Evolutionary conservation across 768 basidiomycete species (phyloP).

Genomic region (Russula vinacea): DNA sequence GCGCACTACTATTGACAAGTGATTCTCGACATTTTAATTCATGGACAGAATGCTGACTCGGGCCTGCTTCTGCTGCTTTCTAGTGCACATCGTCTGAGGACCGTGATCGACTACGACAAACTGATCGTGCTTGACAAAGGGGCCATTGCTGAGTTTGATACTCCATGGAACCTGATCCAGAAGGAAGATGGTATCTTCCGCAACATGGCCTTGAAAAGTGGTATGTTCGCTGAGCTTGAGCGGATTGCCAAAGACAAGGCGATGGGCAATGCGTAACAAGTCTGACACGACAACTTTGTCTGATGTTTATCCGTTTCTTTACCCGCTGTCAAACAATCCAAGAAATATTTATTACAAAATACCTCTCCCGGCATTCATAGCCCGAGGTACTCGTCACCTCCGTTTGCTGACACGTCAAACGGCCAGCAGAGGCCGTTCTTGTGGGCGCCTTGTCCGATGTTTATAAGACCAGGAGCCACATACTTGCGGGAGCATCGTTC

Average conservation of each 20-base stretch:
- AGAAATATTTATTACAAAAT: background rate
- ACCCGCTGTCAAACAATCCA: background rate
- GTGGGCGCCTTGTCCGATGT: background rate
- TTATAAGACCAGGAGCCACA: background rate
- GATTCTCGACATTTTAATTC: constrained; percentile 35
- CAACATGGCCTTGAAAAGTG: constrained; percentile 58
- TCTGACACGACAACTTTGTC: background rate
- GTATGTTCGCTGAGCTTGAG: constrained; percentile 60
- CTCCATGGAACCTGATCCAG: constrained; percentile 48
- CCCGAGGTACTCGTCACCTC: background rate
- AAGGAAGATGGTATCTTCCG: constrained; percentile 49
- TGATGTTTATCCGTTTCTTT: background rate
- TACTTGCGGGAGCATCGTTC: background rate
- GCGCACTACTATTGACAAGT: constrained; percentile 72
- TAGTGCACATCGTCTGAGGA: constrained; percentile 74
- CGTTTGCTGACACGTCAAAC: background rate
- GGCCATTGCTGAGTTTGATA: constrained; percentile 48
- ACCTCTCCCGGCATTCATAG: background rate
- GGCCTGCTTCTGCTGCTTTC: constrained; percentile 24
- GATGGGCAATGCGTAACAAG: background rate
- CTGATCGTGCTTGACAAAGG: constrained; percentile 79
- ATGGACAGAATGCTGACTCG: background rate
- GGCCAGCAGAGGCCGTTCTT: background rate
- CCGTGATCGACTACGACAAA: constrained; percentile 81
- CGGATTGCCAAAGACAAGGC: constrained; percentile 49